Evolutionary conservation across 2,329 filamentous ascomycete species (phyloP).

Genomic region (Penicillium psychrosexuale): DNA sequence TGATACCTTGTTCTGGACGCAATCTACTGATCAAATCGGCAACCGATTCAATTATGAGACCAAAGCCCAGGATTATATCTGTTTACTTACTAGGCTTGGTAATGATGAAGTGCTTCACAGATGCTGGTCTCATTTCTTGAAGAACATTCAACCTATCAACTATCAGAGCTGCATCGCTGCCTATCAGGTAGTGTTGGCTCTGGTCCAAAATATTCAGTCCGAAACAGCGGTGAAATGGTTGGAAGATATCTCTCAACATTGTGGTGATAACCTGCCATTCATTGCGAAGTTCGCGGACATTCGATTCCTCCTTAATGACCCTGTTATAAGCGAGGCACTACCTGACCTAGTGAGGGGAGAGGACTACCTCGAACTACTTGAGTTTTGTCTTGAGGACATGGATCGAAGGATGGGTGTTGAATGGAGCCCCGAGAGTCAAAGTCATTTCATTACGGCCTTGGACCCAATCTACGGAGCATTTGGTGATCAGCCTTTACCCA

Average conservation of each 20-base stretch:
- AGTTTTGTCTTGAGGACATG: slow-evolving; percentile 25
- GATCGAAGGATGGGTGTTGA: slow-evolving; percentile 32
- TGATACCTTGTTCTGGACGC: slow-evolving; percentile 18
- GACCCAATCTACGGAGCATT: slow-evolving; percentile 17
- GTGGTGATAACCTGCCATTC: slow-evolving; percentile 22
- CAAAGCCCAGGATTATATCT: slow-evolving; percentile 18
- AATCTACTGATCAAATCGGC: background rate
- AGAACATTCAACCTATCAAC: slow-evolving; percentile 4
- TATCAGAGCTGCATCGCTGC: slow-evolving; percentile 11
- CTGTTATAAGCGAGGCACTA: slow-evolving; percentile 20
- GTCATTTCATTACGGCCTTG: slow-evolving; percentile 15
- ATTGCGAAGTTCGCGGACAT: slow-evolving; percentile 24
- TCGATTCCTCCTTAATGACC: slow-evolving; percentile 20
- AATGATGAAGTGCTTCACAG: slow-evolving; percentile 19
- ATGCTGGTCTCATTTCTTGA: slow-evolving; percentile 22
- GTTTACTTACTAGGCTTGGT: slow-evolving; percentile 27
- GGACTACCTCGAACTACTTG: slow-evolving; percentile 26
- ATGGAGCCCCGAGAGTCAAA: slow-evolving; percentile 24
- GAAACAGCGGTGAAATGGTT: slow-evolving; percentile 25
- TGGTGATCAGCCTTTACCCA: slow-evolving; percentile 21
- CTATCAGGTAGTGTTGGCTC: slow-evolving; percentile 25
- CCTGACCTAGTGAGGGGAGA: slow-evolving; percentile 22
- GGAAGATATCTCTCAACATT: slow-evolving; percentile 23
- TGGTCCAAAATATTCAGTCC: slow-evolving; percentile 24
- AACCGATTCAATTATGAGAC: background rate